Evolutionary conservation across 106 monocot species (phyloP), one percentile per base, ranked within the genome.

Genomic region (Dactylorhiza incarnata): DNA sequence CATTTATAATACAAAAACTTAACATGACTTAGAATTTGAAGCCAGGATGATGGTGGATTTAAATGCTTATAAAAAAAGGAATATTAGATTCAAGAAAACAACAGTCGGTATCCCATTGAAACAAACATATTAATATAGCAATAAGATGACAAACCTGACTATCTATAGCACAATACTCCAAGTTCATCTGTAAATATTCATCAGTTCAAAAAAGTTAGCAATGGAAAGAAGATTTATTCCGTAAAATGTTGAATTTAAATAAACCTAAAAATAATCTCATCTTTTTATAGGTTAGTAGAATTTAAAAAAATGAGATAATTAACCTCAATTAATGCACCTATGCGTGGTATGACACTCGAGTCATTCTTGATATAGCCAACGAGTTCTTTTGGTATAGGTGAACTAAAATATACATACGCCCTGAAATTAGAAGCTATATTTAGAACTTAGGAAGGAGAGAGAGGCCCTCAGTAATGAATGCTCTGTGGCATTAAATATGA

Each of bases 241-340:
- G 11, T n/a, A 5, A 22, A 7, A 47, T 20, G 45, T 66, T 14
- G 48, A 51, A 51, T 52, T 49, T 72, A 3, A 73, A 46, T 14
- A 24, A 66, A 62, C 7, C 55, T 11, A 66, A 65, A 37, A 6
- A 14, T 53, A 48, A 55, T 23, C 9, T 77, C 23, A 48, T 19
- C 29, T 52, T 73, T 52, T 78, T 44, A 45, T 49, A 73, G 5
- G 65, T 29, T 13, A 61, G 12, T 75, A 46, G 4, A 59, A 49
- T 54, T 37, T 37, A 37, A 37, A 23, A 24, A 20, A 71, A 46
- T 59, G 8, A 49, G 55, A 79, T 37, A 78, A 72, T 76, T 77
- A 51, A 89, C 92, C 92, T 92, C 92, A 76, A 80, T 86, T 61
- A 92, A 66, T 76, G 92, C 92, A 83, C 92, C 92, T 59, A 92